Conservation (phyloP, 2,329 filamentous ascomycete species). For the Fusarium sp. region DNA sequence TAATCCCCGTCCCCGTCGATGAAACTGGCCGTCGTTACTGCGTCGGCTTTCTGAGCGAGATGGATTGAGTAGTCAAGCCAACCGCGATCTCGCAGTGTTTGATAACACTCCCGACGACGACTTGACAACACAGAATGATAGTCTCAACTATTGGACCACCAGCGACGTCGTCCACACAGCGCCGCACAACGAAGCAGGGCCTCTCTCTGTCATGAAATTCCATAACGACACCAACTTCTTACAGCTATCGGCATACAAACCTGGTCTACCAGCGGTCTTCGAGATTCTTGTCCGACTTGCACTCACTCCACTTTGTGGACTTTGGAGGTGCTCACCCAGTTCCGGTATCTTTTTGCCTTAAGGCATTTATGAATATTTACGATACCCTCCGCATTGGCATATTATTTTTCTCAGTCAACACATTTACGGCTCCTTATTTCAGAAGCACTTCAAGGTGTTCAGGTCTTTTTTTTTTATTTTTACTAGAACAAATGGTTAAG, state of each 20-base stretch:
- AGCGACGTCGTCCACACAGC: neutral
- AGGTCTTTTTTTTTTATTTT: neutral
- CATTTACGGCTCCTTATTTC: neutral
- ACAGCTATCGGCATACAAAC: neutral
- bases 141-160: neutral
- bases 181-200: neutral
- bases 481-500: constrained; percentile 9
- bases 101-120: neutral
- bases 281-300: neutral
- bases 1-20: constrained; percentile 81
- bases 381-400: constrained; percentile 32
- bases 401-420: neutral
- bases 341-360: constrained; percentile 19
- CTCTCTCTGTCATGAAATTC: neutral
- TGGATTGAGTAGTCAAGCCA: constrained; percentile 48
- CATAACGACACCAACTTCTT: neutral
- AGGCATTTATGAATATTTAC: constrained; percentile 33
- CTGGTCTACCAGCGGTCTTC: neutral
- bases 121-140: neutral
- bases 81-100: neutral
- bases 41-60: constrained; percentile 83
- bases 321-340: neutral
- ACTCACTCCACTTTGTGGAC: neutral
- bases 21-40: constrained; percentile 74
- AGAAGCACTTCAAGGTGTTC: constrained; percentile 38